Evolutionary conservation across 2,329 filamentous ascomycete genomes (phyloP), one percentile per base, ranked within the genome.

Genomic region (Fusarium sp.): DNA sequence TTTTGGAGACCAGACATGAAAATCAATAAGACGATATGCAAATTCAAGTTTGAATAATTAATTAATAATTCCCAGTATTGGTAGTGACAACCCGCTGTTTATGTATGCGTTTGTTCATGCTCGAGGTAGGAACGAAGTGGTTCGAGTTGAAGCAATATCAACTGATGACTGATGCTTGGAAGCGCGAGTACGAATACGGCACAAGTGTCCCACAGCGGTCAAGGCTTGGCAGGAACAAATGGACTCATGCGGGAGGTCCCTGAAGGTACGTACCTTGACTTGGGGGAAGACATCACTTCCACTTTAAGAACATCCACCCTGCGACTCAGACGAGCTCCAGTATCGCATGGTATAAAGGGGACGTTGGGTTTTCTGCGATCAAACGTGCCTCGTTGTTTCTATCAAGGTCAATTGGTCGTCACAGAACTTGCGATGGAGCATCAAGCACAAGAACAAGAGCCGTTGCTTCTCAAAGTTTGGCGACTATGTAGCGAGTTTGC

Each of bases 1-100:
- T 70, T 67, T 69, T 73, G 71, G 69, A 73, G 62, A 73, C 58
- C 62, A 70, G 68, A 67, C 34, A 70, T 42, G 61, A 59, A 63
- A 65, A 70, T 57, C 62, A 70, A 73, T 56, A 67, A 71, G 51
- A 73, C 56, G 62, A 69, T 61, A 54, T 57, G 50, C 43, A 64
- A 70, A 60, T 62, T 45, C 30, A 47, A 21, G 19, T 39, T 24
- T 24, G 19, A 20, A 15, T 34, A 21, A 6, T 11, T 10, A 19
- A n/a, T 11, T 10, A 19, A n/a, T 10, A 36, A n/a, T 19, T 36
- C 9, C 26, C 55, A 17, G 36, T 36, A 7, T 14, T 61, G 24
- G 21, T 24, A n/a, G 19, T 36, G 32, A 14, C n/a, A 34, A 34
- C 28, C 38, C 40, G 24, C 52, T 42, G 32, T 23, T 39, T 36